Base-by-base conservation (phyloP, 306 rosid species). In the Vigna unguiculata region DNA sequence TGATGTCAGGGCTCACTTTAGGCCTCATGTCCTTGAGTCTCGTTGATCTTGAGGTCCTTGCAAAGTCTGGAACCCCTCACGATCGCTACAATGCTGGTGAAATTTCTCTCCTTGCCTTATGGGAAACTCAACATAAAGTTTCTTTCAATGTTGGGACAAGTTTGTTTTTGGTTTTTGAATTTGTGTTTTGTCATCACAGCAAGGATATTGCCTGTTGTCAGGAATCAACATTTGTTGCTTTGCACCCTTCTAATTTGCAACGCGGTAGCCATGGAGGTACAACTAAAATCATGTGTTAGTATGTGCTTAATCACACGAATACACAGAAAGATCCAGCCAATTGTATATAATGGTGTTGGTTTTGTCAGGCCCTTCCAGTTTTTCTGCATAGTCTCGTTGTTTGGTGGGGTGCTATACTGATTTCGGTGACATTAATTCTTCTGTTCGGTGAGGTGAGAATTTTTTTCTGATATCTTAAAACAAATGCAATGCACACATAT, bases 221-320 rank as follows among this genome's bases (percentile, higher is more conserved):
- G 57, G 80, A 90, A 88, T 11, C 99, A 92, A 83, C 97, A 92
- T 81, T 81, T 95, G 69, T 80, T 95, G 79, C 97, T 92, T 13
- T 90, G 96, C 72, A 88, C 97, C 36, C 91, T 92, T 40, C 91
- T 95, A 22, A 87, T 95, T 66, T 95, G 93, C 90, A 95, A 92
- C 90, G 99, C 99, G 14, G 87, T 89, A 75, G 90, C 97, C 60
- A 95, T 92, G 97, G 99, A 95, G 98, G 98, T 95, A 82, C 43
- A 51, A 34, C 64, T 71, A 72, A 65, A 72, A 12, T 62, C 66
- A 40, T 43, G n/a, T 41, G 25, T 62, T 48, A n/a, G 3, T 20
- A 49, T 61, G 65, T 61, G 36, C 43, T 34, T 55, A 28, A 19
- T 69, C 61, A 32, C 22, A 7, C 54, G 60, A n/a, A 48, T 15